phyloP scores from a whole-genome alignment of 139 green algal species.

The Penium margaritaceum region DNA sequence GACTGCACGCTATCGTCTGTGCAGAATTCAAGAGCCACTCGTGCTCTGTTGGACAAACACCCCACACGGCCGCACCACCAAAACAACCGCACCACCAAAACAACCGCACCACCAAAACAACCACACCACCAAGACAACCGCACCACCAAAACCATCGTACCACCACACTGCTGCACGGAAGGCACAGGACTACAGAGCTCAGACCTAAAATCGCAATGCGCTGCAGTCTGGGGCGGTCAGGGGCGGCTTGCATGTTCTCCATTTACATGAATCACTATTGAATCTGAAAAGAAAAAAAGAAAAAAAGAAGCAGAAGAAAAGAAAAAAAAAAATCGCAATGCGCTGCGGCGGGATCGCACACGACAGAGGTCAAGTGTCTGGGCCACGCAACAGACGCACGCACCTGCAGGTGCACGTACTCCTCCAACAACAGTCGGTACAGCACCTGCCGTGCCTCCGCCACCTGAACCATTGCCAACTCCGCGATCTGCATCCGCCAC shows the following conservation, averaged over 20 bases:
- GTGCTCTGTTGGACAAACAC: too few species aligned
- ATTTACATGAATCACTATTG: too few species aligned
- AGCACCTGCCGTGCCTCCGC: constrained; percentile 68
- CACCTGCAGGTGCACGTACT: constrained; percentile 56
- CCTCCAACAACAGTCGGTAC: constrained; percentile 69
- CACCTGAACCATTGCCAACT: constrained; percentile 50
- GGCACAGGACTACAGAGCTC: not conserved
- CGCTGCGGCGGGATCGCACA: not conserved
- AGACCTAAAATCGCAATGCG: too few species aligned
- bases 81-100: too few species aligned
- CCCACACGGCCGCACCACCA: too few species aligned
- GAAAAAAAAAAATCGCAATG: not conserved
- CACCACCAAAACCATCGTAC: not conserved
- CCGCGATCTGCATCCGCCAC: constrained; percentile 41
- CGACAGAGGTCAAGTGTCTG: not conserved
- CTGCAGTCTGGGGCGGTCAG: too few species aligned
- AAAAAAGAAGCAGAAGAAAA: too few species aligned
- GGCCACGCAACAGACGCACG: not conserved
- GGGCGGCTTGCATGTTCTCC: too few species aligned
- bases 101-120: too few species aligned
- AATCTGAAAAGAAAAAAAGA: too few species aligned
- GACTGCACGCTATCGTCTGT: too few species aligned
- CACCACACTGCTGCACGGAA: not conserved
- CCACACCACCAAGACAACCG: not conserved
- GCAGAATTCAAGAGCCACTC: too few species aligned